Conservation (phyloP, 495 filamentous ascomycete species). For the Penicillium chermesinum region DNA sequence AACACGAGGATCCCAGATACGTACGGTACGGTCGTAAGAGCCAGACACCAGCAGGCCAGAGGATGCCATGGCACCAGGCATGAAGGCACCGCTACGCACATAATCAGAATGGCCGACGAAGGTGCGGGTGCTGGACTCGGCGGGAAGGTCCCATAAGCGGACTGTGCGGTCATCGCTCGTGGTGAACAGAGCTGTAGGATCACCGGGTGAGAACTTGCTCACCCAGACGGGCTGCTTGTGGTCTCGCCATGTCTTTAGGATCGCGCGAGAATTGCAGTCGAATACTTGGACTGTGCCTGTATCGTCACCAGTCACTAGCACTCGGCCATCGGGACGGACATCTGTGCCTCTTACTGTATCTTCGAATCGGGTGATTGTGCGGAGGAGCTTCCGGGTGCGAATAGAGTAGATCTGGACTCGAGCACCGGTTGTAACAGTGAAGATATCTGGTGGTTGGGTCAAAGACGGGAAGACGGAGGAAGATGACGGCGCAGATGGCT, state of each 20-base stretch:
- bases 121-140: constrained; percentile 63
- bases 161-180: constrained; percentile 88
- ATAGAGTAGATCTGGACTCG: constrained; percentile 90
- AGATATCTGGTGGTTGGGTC: constrained; percentile 60
- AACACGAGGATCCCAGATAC: constrained; percentile 84
- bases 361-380: constrained; percentile 88
- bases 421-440: constrained; percentile 86
- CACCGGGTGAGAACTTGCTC: constrained; percentile 79
- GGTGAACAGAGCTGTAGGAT: constrained; percentile 79
- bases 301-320: constrained; percentile 86
- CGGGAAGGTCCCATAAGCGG: constrained; percentile 87
- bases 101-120: constrained; percentile 93
- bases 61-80: constrained; percentile 66
- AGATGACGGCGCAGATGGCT: constrained; percentile 54
- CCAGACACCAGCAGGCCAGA: constrained; percentile 76
- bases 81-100: constrained; percentile 77
- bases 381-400: constrained; percentile 79
- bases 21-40: constrained; percentile 90
- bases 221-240: constrained; percentile 95
- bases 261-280: constrained; percentile 80
- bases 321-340: constrained; percentile 80
- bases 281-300: constrained; percentile 90
- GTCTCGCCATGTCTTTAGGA: constrained; percentile 91
- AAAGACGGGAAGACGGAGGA: constrained; percentile 43
- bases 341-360: constrained; percentile 82